A percentile compares a stretch with the other conserved stretches of the same genome.
These are phyloP conservation scores for Microbotryum saponariae DNA, from an alignment of 1,284 basidiomycete genomes.

Conservation along the genomic window DNA sequence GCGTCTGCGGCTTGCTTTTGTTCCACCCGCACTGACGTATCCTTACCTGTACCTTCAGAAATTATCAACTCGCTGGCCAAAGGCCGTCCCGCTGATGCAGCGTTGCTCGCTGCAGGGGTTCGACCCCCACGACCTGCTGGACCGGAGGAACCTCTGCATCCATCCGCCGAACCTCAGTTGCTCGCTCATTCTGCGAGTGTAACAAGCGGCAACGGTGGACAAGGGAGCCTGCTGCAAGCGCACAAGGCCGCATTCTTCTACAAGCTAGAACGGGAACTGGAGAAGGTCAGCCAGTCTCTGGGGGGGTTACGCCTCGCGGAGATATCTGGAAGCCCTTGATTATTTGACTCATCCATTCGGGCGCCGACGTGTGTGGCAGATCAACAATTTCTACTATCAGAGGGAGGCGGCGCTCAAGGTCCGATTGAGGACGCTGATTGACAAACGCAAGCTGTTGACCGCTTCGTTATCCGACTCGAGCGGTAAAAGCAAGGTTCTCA, in stretches of 20 bases:
- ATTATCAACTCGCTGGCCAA: constrained; percentile 97
- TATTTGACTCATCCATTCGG: not conserved
- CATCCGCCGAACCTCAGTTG: constrained; percentile 27
- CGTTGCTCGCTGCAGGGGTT: constrained; percentile 72
- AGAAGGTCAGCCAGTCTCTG: constrained; percentile 68
- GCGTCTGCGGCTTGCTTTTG: too few relatives aligned
- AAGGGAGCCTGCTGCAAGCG: constrained; percentile 61
- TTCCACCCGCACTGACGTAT: not conserved
- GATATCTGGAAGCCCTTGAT: not conserved
- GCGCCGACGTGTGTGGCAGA: constrained; percentile 50
- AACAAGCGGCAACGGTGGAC: constrained; percentile 16
- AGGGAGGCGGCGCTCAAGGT: constrained; percentile 93
- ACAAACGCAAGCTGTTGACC: constrained; percentile 66
- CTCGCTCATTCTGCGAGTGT: constrained; percentile 22
- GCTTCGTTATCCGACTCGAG: constrained; percentile 31
- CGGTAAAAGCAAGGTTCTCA: constrained; percentile 48
- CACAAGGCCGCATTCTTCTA: constrained; percentile 99
- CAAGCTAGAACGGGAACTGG: constrained; percentile 93
- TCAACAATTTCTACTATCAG: constrained; percentile 98
- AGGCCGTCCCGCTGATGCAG: constrained; percentile 80
- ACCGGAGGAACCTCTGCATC: constrained; percentile 21
- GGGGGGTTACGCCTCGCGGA: not conserved
- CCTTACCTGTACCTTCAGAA: constrained; percentile 31
- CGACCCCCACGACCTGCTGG: constrained; percentile 50
- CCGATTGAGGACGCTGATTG: constrained; percentile 82